Percentiles rank a stretch among this genome's conserved stretches.
Evolutionary conservation across 352 stramenopile species (phyloP).

Genomic region (Phytopythium boreale): DNA sequence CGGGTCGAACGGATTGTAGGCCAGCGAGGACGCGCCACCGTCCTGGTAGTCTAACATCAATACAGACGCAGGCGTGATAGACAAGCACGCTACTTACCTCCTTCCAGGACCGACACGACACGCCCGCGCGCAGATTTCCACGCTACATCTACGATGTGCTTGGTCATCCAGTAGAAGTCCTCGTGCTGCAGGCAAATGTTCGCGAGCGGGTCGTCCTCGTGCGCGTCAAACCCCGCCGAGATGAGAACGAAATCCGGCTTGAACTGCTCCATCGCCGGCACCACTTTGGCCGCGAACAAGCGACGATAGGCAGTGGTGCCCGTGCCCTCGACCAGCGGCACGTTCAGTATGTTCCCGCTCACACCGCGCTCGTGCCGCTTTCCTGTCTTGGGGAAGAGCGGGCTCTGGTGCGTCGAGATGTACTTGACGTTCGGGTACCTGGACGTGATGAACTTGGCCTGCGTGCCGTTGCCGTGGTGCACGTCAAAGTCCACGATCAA

Average conservation of each 20-base stretch:
- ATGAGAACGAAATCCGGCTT: conserved; percentile 82
- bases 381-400: conserved; percentile 44
- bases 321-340: conserved; percentile 34
- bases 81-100: conserved; percentile 13
- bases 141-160: conserved; percentile 32
- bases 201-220: conserved; percentile 38
- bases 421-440: conserved; percentile 35
- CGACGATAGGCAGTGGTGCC: conserved; percentile 31
- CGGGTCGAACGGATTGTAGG: neutral
- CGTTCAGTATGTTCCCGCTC: conserved; percentile 43
- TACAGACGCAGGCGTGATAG: neutral
- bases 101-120: conserved; percentile 56
- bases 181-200: conserved; percentile 37
- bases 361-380: conserved; percentile 31
- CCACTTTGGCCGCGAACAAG: conserved; percentile 27
- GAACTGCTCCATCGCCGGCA: conserved; percentile 47
- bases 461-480: conserved; percentile 89
- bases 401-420: conserved; percentile 53
- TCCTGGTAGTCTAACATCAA: no score
- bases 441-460: conserved; percentile 30
- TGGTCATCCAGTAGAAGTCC: conserved; percentile 64
- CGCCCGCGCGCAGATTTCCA: conserved; percentile 41
- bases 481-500: conserved; percentile 77
- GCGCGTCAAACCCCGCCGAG: conserved; percentile 84
- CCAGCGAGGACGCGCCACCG: neutral